A percentile compares a stretch with the other conserved stretches of the same genome.
Conservation (phyloP, 2,329 filamentous ascomycete genomes). For the Beauveria varroae region DNA sequence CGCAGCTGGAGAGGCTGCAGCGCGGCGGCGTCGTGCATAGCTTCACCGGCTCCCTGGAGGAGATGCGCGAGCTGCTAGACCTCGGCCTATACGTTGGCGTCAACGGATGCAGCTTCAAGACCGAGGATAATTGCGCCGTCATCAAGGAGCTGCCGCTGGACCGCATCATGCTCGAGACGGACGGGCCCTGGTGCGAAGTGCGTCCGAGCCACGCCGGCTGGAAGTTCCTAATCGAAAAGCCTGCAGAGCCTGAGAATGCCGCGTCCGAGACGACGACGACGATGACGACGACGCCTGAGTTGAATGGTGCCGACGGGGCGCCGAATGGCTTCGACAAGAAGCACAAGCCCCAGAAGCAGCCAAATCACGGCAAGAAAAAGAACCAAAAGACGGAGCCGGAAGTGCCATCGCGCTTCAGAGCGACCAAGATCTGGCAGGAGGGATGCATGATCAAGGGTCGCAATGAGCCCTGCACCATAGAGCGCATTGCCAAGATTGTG, state of each 20-base stretch:
- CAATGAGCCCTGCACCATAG: constrained; percentile 86
- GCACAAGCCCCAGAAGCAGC: constrained; percentile 26
- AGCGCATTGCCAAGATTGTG: constrained; percentile 79
- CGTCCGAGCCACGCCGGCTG: constrained; percentile 80
- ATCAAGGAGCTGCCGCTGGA: constrained; percentile 73
- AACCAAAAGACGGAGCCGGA: constrained; percentile 52
- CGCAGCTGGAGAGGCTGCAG: constrained; percentile 56
- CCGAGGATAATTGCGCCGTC: constrained; percentile 79
- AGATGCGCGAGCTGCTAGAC: constrained; percentile 73
- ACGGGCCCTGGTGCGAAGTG: constrained; percentile 97
- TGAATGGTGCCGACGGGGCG: constrained; percentile 11
- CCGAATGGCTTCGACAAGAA: constrained; percentile 15
- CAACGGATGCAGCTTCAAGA: constrained; percentile 96
- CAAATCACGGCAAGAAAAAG: constrained; percentile 28
- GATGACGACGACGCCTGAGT: background rate
- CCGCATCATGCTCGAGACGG: constrained; percentile 86
- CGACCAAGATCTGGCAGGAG: constrained; percentile 87
- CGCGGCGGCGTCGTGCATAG: constrained; percentile 83
- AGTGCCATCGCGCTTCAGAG: constrained; percentile 65
- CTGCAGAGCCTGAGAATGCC: background rate
- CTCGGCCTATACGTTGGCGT: constrained; percentile 87
- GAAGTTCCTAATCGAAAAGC: constrained; percentile 50
- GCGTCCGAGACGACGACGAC: background rate
- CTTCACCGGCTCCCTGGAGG: constrained; percentile 82
- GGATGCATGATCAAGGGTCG: constrained; percentile 89